A percentile compares a stretch with the other conserved stretches of the same genome.
These are phyloP conservation scores for Teratosphaeria destructans DNA, from an alignment of 2,329 filamentous ascomycete species.

Conservation along the genomic window DNA sequence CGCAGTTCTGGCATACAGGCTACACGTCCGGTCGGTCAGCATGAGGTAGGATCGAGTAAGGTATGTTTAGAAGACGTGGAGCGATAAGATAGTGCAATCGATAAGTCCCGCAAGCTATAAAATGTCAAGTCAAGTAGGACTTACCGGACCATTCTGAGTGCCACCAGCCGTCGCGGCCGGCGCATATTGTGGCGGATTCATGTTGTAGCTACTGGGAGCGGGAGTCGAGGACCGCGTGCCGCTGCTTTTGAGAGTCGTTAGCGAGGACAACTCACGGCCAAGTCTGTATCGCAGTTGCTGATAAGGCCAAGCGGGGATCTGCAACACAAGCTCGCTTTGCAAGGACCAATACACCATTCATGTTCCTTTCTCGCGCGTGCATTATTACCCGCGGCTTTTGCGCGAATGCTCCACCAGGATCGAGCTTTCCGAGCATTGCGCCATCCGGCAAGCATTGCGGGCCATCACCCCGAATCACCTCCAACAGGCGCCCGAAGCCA, in stretches of 20 bases:
- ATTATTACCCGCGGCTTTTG: background rate
- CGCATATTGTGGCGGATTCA: conserved; percentile 54
- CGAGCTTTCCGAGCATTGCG: no score
- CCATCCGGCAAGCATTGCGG: background rate
- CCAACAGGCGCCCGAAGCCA: background rate
- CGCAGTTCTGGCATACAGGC: conserved; percentile 95
- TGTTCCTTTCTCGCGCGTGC: background rate
- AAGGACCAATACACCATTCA: background rate
- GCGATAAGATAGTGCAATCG: conserved; percentile 11
- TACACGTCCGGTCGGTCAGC: conserved; percentile 43
- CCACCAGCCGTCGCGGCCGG: conserved; percentile 56
- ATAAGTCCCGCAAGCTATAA: background rate
- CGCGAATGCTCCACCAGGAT: background rate
- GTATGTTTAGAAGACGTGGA: conserved; percentile 9
- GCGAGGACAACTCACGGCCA: background rate
- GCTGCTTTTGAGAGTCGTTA: conserved; percentile 6
- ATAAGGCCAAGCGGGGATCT: background rate
- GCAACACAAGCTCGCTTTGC: background rate
- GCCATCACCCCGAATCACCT: background rate
- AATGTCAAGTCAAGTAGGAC: conserved; percentile 19
- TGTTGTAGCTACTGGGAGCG: conserved; percentile 27
- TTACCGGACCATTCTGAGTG: conserved; percentile 48
- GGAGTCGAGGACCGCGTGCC: conserved; percentile 17
- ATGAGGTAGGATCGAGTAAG: background rate
- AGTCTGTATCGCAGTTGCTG: background rate